These are phyloP conservation scores for Novymonas esmeraldas DNA, from an alignment of 208 protist species.

Conservation along the genomic window DNA sequence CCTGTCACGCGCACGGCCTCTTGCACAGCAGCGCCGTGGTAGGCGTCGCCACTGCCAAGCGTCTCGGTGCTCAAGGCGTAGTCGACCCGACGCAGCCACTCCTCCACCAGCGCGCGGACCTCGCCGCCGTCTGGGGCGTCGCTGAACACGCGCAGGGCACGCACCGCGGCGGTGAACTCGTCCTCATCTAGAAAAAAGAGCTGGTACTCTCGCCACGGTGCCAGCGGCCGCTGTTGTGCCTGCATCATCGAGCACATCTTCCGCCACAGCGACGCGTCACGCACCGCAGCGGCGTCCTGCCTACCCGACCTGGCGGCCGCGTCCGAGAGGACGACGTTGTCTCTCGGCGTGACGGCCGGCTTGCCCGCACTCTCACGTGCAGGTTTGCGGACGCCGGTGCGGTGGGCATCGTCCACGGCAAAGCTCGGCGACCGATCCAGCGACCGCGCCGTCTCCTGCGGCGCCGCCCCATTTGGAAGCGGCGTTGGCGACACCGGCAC, in stretches of 20 bases:
- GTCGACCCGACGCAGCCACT: slow-evolving; percentile 52
- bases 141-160: slow-evolving; percentile 29
- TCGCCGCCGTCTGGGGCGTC: slow-evolving; percentile 29
- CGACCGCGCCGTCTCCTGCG: slow-evolving; percentile 18
- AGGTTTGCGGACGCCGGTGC: not conserved
- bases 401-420: slow-evolving; percentile 1
- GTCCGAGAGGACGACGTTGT: slow-evolving; percentile 13
- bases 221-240: slow-evolving; percentile 2
- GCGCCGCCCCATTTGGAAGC: slow-evolving; percentile 9
- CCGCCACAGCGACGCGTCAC: slow-evolving; percentile 20
- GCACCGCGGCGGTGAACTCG: slow-evolving; percentile 33
- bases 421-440: slow-evolving; percentile 26
- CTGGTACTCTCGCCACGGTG: slow-evolving; percentile 33
- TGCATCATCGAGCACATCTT: slow-evolving; percentile 37
- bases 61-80: slow-evolving; percentile 47
- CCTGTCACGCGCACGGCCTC: slow-evolving; percentile 51
- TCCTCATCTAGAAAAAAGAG: slow-evolving; percentile 53
- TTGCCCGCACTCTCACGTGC: not conserved
- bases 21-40: slow-evolving; percentile 48
- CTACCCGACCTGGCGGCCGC: not conserved
- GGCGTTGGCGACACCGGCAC: slow-evolving; percentile 36
- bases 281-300: not conserved
- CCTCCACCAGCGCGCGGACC: slow-evolving; percentile 42
- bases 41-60: slow-evolving; percentile 40
- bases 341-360: slow-evolving; percentile 10